Conservation (phyloP, 768 basidiomycete species). For the Hypholoma fasciculare region DNA sequence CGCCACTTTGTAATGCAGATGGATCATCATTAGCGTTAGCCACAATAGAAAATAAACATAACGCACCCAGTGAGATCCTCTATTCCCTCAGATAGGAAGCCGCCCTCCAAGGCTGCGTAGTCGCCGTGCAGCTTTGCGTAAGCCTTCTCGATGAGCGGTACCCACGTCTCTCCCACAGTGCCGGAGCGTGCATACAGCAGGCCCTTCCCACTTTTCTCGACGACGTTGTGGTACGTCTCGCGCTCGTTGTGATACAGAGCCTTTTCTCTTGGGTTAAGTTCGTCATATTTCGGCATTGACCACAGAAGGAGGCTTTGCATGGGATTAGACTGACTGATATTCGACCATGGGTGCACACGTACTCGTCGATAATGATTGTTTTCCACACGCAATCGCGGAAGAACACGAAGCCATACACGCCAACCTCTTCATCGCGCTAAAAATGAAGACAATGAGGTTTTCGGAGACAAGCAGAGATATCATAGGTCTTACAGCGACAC, state of each 20-base stretch:
- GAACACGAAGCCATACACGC: conserved; percentile 61
- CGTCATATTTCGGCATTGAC: conserved; percentile 17
- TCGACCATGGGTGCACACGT: conserved; percentile 12
- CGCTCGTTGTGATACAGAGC: conserved; percentile 15
- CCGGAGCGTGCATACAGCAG: conserved; percentile 18
- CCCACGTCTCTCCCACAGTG: conserved; percentile 19
- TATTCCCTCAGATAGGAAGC: conserved; percentile 38
- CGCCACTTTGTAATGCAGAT: conserved; percentile 26
- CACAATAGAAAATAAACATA: neutral
- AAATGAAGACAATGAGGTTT: neutral
- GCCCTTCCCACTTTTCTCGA: conserved; percentile 18
- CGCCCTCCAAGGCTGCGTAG: conserved; percentile 13
- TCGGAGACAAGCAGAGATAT: neutral
- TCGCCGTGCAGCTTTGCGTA: conserved; percentile 21
- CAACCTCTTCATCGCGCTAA: conserved; percentile 50
- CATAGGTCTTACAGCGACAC: conserved; percentile 30
- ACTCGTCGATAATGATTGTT: conserved; percentile 59
- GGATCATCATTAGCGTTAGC: neutral
- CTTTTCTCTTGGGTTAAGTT: conserved; percentile 13
- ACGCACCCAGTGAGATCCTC: conserved; percentile 27
- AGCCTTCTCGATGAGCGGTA: conserved; percentile 21
- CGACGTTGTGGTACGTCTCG: conserved; percentile 7
- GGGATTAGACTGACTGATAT: neutral
- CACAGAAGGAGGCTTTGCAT: conserved; percentile 13
- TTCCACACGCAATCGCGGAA: conserved; percentile 54